Evolutionary conservation across 768 basidiomycete genomes (phyloP).

Genomic region (Suillus ampliporus): DNA sequence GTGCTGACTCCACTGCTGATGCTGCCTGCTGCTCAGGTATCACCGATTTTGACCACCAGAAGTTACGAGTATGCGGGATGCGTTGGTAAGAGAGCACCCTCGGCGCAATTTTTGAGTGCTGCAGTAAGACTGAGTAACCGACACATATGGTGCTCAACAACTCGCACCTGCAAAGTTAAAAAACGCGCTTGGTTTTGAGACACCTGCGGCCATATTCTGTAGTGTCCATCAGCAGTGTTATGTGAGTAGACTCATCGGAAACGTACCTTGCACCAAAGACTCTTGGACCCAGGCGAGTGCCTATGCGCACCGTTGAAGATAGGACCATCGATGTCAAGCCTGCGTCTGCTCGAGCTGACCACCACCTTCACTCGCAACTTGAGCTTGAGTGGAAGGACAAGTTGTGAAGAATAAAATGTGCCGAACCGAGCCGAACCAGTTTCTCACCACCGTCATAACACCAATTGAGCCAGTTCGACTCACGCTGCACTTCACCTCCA

Average conservation of each 20-base stretch:
- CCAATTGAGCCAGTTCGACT: slow-evolving; percentile 17
- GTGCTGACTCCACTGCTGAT: slow-evolving; percentile 14
- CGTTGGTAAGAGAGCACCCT: slow-evolving; percentile 17
- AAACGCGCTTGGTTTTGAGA: slow-evolving; percentile 18
- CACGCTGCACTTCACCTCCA: slow-evolving; percentile 14
- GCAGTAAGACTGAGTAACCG: slow-evolving; percentile 10
- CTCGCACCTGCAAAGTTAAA: slow-evolving; percentile 26
- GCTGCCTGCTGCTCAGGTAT: neutral
- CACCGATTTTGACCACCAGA: slow-evolving; percentile 38
- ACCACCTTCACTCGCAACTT: neutral
- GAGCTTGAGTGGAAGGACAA: neutral
- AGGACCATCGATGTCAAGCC: slow-evolving; percentile 22
- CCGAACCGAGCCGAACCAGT: slow-evolving; percentile 22
- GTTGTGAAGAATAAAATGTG: neutral
- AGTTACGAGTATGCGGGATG: slow-evolving; percentile 29
- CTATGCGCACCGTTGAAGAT: slow-evolving; percentile 23
- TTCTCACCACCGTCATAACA: slow-evolving; percentile 8
- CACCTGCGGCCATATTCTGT: slow-evolving; percentile 22
- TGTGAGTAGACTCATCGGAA: neutral
- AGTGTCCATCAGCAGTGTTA: slow-evolving; percentile 18
- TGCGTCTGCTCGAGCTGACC: neutral
- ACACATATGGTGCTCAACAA: neutral
- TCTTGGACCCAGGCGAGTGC: slow-evolving; percentile 31
- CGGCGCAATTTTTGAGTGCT: slow-evolving; percentile 15
- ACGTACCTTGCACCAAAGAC: slow-evolving; percentile 27